Evolutionary conservation across 345 rosid species (phyloP).

Genomic region (Salix brachista): DNA sequence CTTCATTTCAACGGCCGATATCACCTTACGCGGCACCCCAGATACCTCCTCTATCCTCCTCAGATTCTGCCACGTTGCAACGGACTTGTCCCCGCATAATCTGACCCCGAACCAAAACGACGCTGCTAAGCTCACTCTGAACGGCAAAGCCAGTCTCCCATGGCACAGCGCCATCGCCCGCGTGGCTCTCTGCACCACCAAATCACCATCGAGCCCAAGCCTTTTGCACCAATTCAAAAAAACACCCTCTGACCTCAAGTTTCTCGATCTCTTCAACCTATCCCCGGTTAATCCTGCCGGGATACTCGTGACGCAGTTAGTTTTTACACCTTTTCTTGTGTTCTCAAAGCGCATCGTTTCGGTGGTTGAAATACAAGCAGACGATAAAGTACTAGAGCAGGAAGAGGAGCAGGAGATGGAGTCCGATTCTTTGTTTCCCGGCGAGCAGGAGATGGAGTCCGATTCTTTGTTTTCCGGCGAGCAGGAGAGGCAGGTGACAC

Average conservation of each 20-base stretch:
- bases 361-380: slow-evolving; percentile 28
- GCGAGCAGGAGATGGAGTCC: slow-evolving; percentile 11
- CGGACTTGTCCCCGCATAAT: slow-evolving; percentile 5
- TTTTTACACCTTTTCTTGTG: not conserved
- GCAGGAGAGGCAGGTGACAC: slow-evolving; percentile 17
- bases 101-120: slow-evolving; percentile 45
- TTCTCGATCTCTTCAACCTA: not conserved
- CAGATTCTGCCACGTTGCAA: slow-evolving; percentile 30
- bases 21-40: slow-evolving; percentile 42
- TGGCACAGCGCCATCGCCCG: slow-evolving; percentile 24
- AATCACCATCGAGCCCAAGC: slow-evolving; percentile 24
- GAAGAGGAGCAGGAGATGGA: slow-evolving; percentile 11
- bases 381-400: not conserved
- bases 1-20: slow-evolving; percentile 30
- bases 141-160: slow-evolving; percentile 24
- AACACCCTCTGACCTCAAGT: slow-evolving; percentile 27
- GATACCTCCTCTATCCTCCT: slow-evolving; percentile 30
- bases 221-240: slow-evolving; percentile 35
- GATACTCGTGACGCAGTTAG: slow-evolving; percentile 6
- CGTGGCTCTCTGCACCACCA: slow-evolving; percentile 17
- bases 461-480: not conserved
- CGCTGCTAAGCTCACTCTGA: slow-evolving; percentile 34
- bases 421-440: not conserved
- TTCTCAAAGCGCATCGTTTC: not conserved
- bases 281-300: not conserved